These are phyloP conservation scores for Panicum virgatum DNA, from an alignment of 202 grass and related monocot species.

Conservation along the genomic window DNA sequence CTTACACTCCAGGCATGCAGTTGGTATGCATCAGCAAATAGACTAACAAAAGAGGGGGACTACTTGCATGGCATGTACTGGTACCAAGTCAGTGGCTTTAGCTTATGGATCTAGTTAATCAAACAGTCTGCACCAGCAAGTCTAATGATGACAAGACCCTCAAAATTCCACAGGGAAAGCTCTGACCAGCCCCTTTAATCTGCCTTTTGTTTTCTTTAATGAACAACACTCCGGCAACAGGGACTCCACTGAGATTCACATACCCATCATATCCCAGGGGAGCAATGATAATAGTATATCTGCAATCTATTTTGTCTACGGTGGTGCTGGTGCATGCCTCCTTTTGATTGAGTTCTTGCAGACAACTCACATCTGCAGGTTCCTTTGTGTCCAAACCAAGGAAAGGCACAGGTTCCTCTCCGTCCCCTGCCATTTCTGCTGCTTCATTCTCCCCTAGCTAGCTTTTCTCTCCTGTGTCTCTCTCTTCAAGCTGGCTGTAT, in stretches of 20 bases:
- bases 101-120: conserved; percentile 48
- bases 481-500: conserved; percentile 44
- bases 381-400: conserved; percentile 74
- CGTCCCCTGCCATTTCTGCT: conserved; percentile 39
- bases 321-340: background rate
- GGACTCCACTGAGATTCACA: conserved; percentile 76
- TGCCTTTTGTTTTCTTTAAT: conserved; percentile 50
- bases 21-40: conserved; percentile 31
- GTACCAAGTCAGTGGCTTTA: conserved; percentile 23
- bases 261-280: conserved; percentile 47
- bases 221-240: conserved; percentile 21
- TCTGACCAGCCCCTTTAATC: conserved; percentile 63
- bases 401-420: conserved; percentile 44
- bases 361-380: conserved; percentile 51
- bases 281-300: conserved; percentile 27
- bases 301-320: background rate
- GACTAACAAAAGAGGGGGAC: conserved; percentile 10
- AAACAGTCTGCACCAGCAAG: conserved; percentile 53
- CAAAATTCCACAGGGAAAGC: conserved; percentile 81
- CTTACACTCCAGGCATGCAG: conserved; percentile 38
- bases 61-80: conserved; percentile 19
- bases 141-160: conserved; percentile 59
- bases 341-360: conserved; percentile 44
- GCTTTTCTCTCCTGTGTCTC: background rate
- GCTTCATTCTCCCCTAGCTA: conserved; percentile 13